phyloP scores from a whole-genome alignment of 306 rosid species.

The Gastrolobium bilobum region DNA sequence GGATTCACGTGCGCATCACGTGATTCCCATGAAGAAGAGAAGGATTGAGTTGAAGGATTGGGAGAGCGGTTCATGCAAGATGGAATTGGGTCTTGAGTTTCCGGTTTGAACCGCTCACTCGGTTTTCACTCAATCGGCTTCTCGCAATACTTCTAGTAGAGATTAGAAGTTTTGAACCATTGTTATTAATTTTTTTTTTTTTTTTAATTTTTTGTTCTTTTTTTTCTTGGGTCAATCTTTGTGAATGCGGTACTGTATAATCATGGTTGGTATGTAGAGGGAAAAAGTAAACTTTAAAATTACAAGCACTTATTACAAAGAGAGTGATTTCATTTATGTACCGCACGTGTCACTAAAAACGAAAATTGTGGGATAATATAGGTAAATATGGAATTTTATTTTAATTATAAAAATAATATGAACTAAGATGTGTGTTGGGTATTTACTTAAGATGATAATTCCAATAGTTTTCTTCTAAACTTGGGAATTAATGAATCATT shows the following conservation, averaged over 20 bases:
- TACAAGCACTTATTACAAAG: not conserved
- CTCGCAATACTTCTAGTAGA: not conserved
- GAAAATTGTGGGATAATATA: not conserved
- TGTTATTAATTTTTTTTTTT: constrained; percentile 4
- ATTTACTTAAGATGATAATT: too few species aligned
- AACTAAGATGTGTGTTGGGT: too few species aligned
- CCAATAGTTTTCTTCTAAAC: too few species aligned
- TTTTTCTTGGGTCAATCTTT: constrained; percentile 20
- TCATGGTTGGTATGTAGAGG: constrained; percentile 36
- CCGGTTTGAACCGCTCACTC: constrained; percentile 31
- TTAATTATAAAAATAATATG: not conserved
- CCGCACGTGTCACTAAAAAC: not conserved
- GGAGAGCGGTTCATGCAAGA: not conserved
- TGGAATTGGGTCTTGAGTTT: constrained; percentile 60
- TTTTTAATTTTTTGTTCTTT: not conserved
- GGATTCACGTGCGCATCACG: constrained; percentile 56
- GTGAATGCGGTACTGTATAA: constrained; percentile 40
- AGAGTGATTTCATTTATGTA: not conserved
- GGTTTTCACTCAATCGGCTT: constrained; percentile 39
- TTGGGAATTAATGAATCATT: too few species aligned
- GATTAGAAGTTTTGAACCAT: constrained; percentile 11
- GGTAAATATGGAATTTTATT: not conserved
- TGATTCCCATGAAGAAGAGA: constrained; percentile 85
- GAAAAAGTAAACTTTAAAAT: not conserved
- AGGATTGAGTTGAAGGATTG: constrained; percentile 46